These are phyloP conservation scores for Crithidia bombi DNA, from an alignment of 208 protist species.

Conservation along the genomic window DNA sequence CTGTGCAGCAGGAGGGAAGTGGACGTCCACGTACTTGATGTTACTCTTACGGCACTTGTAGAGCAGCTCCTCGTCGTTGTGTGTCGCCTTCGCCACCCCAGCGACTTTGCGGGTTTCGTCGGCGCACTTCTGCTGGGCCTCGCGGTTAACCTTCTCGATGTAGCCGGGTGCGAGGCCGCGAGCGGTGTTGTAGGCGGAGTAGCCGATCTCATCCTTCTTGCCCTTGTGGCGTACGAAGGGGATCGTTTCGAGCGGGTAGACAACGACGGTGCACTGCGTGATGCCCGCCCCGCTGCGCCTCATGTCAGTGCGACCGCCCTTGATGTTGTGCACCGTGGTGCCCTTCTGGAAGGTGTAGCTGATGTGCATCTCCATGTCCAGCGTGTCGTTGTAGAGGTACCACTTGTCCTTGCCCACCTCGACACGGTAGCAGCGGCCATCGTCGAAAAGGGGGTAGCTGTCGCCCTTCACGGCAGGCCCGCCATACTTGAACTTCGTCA, in stretches of 20 bases:
- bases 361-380: conserved; percentile 65
- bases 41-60: conserved; percentile 50
- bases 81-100: conserved; percentile 20
- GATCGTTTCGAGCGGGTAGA: conserved; percentile 67
- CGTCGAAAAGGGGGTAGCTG: conserved; percentile 46
- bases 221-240: conserved; percentile 33
- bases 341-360: conserved; percentile 47
- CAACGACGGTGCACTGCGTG: conserved; percentile 32
- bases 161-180: conserved; percentile 25
- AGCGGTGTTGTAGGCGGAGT: conserved; percentile 20
- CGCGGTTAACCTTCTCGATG: conserved; percentile 35
- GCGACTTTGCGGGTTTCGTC: conserved; percentile 26
- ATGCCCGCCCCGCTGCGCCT: conserved; percentile 11
- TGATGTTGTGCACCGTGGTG: conserved; percentile 21
- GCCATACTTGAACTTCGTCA: conserved; percentile 33
- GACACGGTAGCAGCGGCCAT: conserved; percentile 58
- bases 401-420: conserved; percentile 39
- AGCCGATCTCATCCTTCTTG: conserved; percentile 36
- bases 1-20: conserved; percentile 44
- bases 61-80: conserved; percentile 41
- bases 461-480: conserved; percentile 28
- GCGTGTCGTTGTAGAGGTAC: conserved; percentile 77
- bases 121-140: conserved; percentile 27
- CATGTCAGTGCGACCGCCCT: conserved; percentile 33
- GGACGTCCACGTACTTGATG: conserved; percentile 55